These are phyloP conservation scores for Phaeophleospora eucalypticola DNA, from an alignment of 2,329 filamentous ascomycete species.

Conservation along the genomic window DNA sequence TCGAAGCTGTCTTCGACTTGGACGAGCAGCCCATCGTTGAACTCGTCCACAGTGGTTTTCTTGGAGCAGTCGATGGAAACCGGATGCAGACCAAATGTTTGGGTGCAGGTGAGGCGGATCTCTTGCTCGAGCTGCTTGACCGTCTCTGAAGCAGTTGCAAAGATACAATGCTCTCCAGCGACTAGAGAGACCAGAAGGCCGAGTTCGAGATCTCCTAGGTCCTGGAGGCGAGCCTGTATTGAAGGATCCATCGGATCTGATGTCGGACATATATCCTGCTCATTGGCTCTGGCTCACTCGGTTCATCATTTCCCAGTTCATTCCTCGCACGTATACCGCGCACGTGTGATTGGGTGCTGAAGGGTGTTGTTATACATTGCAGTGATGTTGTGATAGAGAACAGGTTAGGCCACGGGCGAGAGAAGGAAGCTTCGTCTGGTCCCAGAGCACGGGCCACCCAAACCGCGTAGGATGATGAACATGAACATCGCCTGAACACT, in stretches of 20 bases:
- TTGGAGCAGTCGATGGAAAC: constrained; percentile 68
- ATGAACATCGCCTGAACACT: no score
- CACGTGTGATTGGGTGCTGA: no score
- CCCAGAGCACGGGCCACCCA: no score
- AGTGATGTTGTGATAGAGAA: no score
- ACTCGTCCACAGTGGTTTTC: constrained; percentile 74
- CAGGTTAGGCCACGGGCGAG: no score
- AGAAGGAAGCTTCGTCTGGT: no score
- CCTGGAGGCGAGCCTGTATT: constrained; percentile 57
- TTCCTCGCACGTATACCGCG: no score
- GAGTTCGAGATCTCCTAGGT: constrained; percentile 81
- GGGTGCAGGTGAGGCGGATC: constrained; percentile 60
- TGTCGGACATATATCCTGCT: no score
- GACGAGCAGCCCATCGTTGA: constrained; percentile 65
- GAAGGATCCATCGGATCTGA: constrained; percentile 15
- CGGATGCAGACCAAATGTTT: constrained; percentile 68
- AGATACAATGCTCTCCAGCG: constrained; percentile 80
- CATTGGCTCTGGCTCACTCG: no score
- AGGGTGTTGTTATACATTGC: no score
- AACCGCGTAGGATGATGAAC: no score
- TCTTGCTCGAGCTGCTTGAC: constrained; percentile 24
- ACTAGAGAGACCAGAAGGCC: constrained; percentile 78
- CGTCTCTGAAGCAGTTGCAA: constrained; percentile 62
- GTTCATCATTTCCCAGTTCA: no score
- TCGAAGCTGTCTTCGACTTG: constrained; percentile 26